These are phyloP conservation scores for Moelleriella libera DNA, from an alignment of 2,329 filamentous ascomycete species.

Conservation along the genomic window DNA sequence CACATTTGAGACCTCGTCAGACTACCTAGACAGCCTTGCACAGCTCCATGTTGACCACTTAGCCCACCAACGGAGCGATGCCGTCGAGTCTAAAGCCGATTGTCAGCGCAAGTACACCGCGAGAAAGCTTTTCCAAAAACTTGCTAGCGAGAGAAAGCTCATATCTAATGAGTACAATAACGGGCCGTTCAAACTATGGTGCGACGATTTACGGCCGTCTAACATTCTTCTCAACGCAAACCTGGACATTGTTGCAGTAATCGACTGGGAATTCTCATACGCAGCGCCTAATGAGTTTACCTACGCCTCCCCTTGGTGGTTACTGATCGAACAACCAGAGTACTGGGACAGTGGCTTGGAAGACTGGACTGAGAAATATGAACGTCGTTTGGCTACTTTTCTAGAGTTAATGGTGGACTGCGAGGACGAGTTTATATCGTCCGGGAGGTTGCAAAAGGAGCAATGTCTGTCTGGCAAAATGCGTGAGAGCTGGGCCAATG, in stretches of 20 bases:
- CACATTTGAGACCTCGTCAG: constrained; percentile 1
- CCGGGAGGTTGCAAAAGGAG: background rate
- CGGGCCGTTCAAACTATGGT: constrained; percentile 11
- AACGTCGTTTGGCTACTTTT: constrained; percentile 16
- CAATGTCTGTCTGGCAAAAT: constrained; percentile 2
- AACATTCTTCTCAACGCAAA: constrained; percentile 17
- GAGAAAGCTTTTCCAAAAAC: constrained; percentile 17
- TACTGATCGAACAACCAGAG: constrained; percentile 18
- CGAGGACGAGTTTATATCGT: constrained; percentile 9
- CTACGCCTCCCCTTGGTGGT: constrained; percentile 23
- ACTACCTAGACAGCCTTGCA: background rate
- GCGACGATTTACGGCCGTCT: constrained; percentile 15
- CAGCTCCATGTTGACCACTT: constrained; percentile 1
- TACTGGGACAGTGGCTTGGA: background rate
- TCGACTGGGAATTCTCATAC: constrained; percentile 27
- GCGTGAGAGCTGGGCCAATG: constrained; percentile 1
- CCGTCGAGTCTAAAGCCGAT: constrained; percentile 18
- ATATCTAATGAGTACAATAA: constrained; percentile 8
- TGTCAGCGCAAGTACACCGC: constrained; percentile 24
- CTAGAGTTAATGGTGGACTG: constrained; percentile 15
- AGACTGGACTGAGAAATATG: constrained; percentile 17
- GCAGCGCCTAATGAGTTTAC: constrained; percentile 17
- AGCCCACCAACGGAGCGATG: constrained; percentile 21
- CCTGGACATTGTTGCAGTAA: constrained; percentile 14
- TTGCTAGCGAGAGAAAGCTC: constrained; percentile 10